Percentiles rank a stretch among this genome's conserved stretches.
These are phyloP conservation scores for Tricholoma sp. DNA, from an alignment of 768 basidiomycete species.

Conservation along the genomic window DNA sequence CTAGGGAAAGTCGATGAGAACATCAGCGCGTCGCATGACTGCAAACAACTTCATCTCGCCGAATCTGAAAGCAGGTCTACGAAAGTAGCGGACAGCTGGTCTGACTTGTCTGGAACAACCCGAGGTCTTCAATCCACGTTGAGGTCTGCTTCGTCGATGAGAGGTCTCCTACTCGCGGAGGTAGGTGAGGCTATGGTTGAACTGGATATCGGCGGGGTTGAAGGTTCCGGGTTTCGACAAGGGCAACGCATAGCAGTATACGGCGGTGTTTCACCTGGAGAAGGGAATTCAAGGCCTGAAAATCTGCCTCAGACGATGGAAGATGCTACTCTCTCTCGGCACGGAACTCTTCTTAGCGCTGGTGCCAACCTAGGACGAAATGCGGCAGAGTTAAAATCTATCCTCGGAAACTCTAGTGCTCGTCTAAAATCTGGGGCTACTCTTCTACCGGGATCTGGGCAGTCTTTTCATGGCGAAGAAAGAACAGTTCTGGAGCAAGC, in stretches of 20 bases:
- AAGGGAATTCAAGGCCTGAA: conserved; percentile 17
- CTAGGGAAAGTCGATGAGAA: neutral
- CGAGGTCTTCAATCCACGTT: conserved; percentile 10
- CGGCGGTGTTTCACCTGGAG: neutral
- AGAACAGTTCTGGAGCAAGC: conserved; percentile 63
- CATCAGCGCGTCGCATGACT: neutral
- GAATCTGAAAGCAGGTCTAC: conserved; percentile 10
- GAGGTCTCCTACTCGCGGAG: conserved; percentile 43
- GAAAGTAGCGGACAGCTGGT: neutral
- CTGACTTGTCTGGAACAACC: neutral
- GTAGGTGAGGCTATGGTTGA: conserved; percentile 42
- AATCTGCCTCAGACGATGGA: conserved; percentile 22
- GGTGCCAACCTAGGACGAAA: conserved; percentile 45
- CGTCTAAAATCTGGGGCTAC: conserved; percentile 51
- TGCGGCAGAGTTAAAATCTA: conserved; percentile 51
- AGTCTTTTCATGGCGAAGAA: conserved; percentile 15
- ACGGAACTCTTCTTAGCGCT: conserved; percentile 49
- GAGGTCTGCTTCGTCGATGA: conserved; percentile 37
- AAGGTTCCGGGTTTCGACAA: conserved; percentile 31
- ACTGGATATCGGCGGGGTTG: conserved; percentile 28
- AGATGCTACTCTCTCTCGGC: conserved; percentile 29
- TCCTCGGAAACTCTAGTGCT: conserved; percentile 59
- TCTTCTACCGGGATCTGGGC: conserved; percentile 29
- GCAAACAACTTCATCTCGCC: neutral
- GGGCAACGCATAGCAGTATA: conserved; percentile 31